Conservation (phyloP, 1,284 basidiomycete genomes). For the Sanghuangporus baumii region DNA sequence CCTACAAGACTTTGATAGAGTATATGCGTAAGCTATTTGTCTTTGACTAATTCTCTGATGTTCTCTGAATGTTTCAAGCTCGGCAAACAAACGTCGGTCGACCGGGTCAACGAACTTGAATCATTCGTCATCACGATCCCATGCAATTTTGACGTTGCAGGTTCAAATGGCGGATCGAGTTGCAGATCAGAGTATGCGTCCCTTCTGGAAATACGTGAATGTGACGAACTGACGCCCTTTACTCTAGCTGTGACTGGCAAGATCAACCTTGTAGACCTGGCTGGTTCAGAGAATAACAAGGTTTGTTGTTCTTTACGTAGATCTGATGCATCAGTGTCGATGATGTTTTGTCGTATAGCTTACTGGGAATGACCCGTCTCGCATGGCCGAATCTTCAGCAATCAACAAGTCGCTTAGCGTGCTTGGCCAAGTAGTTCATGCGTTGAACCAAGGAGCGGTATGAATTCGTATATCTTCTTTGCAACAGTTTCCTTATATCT, state of each 20-base stretch:
- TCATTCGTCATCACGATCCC: constrained; percentile 72
- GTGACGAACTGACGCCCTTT: not conserved
- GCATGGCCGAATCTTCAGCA: constrained; percentile 78
- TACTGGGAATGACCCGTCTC: constrained; percentile 74
- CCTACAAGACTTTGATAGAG: constrained; percentile 52
- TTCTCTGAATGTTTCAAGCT: constrained; percentile 30
- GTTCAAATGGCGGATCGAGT: constrained; percentile 45
- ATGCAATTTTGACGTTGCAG: constrained; percentile 74
- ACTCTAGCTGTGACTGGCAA: constrained; percentile 58
- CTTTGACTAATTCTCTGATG: not conserved
- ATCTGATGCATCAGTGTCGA: not conserved
- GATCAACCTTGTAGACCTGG: constrained; percentile 80
- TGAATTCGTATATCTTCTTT: constrained; percentile 21
- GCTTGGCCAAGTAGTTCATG: constrained; percentile 79
- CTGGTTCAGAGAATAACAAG: constrained; percentile 86
- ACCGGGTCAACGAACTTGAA: constrained; percentile 82
- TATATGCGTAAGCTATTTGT: constrained; percentile 53
- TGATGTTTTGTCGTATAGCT: constrained; percentile 32
- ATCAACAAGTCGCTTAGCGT: constrained; percentile 84
- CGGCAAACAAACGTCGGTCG: constrained; percentile 68
- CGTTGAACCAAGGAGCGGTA: constrained; percentile 68
- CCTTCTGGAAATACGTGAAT: constrained; percentile 8
- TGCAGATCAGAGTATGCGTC: constrained; percentile 42
- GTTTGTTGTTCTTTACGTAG: constrained; percentile 26
- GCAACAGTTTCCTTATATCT: constrained; percentile 9